These are phyloP conservation scores for Diplotaxis tenuifolia DNA, from an alignment of 345 rosid genomes.

Conservation along the genomic window DNA sequence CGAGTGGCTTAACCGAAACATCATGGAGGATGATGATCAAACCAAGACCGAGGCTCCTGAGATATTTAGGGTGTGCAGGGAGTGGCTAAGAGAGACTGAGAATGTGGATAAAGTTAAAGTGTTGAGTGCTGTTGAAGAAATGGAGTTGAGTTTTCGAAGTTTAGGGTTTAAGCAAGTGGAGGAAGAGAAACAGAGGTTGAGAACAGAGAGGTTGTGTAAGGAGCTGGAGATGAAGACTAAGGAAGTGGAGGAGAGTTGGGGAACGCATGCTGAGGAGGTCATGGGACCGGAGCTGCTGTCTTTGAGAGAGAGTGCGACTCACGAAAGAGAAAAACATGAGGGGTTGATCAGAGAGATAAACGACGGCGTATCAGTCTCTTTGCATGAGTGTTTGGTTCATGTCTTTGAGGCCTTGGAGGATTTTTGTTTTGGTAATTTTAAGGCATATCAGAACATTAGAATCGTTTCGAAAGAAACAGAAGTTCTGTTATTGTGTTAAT, in stretches of 20 bases:
- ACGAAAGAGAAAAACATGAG: slow-evolving; percentile 32
- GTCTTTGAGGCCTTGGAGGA: slow-evolving; percentile 30
- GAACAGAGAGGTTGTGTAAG: slow-evolving; percentile 26
- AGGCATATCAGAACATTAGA: slow-evolving; percentile 33
- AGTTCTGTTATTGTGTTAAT: background rate
- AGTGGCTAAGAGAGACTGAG: slow-evolving; percentile 36
- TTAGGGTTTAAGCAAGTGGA: slow-evolving; percentile 40
- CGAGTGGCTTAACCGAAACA: slow-evolving; percentile 41
- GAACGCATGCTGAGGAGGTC: background rate
- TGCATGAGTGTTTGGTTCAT: slow-evolving; percentile 28
- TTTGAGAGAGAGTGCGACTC: slow-evolving; percentile 18
- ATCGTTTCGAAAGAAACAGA: background rate
- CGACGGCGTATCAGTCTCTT: slow-evolving; percentile 26
- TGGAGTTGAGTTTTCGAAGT: slow-evolving; percentile 27
- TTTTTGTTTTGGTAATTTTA: slow-evolving; percentile 24
- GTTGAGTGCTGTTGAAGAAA: slow-evolving; percentile 31
- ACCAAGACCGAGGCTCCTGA: slow-evolving; percentile 36
- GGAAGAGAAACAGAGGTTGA: slow-evolving; percentile 32
- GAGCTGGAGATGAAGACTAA: slow-evolving; percentile 20
- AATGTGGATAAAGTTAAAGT: slow-evolving; percentile 33
- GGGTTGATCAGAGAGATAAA: slow-evolving; percentile 26
- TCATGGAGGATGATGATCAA: slow-evolving; percentile 31
- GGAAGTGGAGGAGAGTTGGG: slow-evolving; percentile 7
- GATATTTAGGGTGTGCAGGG: slow-evolving; percentile 32
- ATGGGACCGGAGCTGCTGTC: slow-evolving; percentile 10